Percentiles rank a stretch among this genome's conserved stretches.
Evolutionary conservation across 495 filamentous ascomycete genomes (phyloP).

Genomic region (Penicillium pancosmium): DNA sequence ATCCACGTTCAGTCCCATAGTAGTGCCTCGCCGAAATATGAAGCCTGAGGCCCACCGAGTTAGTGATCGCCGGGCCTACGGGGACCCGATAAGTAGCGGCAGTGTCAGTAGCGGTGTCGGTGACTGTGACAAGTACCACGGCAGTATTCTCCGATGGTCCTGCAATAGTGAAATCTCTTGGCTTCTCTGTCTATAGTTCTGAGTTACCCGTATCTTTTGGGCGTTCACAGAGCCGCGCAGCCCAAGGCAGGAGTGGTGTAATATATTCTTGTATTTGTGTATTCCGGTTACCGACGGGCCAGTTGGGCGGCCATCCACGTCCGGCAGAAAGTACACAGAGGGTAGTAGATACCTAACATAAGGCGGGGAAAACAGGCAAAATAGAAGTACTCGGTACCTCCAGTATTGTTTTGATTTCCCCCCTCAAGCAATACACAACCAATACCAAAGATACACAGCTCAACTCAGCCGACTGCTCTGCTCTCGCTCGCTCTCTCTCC

Average conservation of each 20-base stretch:
- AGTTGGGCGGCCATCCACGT: background rate
- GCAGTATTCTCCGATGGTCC: background rate
- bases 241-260: background rate
- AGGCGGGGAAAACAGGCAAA: background rate
- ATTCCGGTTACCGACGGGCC: background rate
- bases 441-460: too few species aligned
- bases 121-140: background rate
- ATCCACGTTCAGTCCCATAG: background rate
- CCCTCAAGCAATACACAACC: constrained; percentile 4
- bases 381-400: constrained; percentile 19
- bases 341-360: background rate
- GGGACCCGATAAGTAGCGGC: too few species aligned
- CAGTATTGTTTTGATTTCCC: constrained; percentile 32
- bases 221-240: constrained; percentile 1
- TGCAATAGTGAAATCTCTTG: background rate
- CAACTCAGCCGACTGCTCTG: background rate
- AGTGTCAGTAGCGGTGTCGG: too few species aligned
- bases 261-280: background rate
- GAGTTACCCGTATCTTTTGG: background rate
- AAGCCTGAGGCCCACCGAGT: constrained; percentile 4
- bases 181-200: background rate
- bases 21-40: background rate
- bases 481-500: constrained; percentile 25
- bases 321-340: constrained; percentile 5
- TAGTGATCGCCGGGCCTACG: background rate